A percentile compares a stretch with the other conserved stretches of the same genome.
Evolutionary conservation across 2,329 filamentous ascomycete species (phyloP).

Genomic region (Aspergillus sergii): DNA sequence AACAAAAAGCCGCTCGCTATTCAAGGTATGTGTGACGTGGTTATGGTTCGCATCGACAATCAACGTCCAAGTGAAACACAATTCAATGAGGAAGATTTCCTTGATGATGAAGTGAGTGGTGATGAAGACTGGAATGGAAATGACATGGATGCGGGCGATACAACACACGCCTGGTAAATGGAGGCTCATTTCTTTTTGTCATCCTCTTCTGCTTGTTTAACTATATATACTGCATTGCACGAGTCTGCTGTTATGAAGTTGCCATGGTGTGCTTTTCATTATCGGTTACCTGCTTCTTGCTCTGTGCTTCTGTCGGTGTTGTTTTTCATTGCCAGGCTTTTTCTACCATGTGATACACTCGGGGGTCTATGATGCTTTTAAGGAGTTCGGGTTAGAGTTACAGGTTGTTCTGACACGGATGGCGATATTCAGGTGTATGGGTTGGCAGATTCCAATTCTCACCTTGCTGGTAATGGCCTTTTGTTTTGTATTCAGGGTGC

Average conservation of each 20-base stretch:
- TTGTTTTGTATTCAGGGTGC: background rate
- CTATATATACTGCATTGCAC: background rate
- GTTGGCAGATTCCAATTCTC: background rate
- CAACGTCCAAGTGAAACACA: slow-evolving; percentile 61
- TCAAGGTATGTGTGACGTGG: slow-evolving; percentile 62
- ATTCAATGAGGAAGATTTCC: slow-evolving; percentile 61
- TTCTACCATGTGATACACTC: background rate
- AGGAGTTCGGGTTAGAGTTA: background rate
- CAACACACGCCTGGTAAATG: slow-evolving; percentile 27
- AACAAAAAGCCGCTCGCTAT: slow-evolving; percentile 31
- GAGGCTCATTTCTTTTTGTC: background rate
- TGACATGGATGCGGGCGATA: slow-evolving; percentile 32
- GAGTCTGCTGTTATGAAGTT: no score
- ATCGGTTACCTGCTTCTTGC: background rate
- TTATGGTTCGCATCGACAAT: slow-evolving; percentile 64
- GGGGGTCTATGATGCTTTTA: background rate
- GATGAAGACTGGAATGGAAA: slow-evolving; percentile 65
- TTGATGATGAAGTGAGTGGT: slow-evolving; percentile 61
- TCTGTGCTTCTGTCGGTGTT: background rate
- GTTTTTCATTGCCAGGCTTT: background rate
- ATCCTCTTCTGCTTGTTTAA: background rate
- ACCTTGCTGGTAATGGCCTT: background rate
- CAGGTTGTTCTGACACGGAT: background rate
- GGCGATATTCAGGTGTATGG: background rate
- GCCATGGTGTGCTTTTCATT: background rate